Conservation (phyloP, 2,329 filamentous ascomycete species). For the Canariomyces notabilis region DNA sequence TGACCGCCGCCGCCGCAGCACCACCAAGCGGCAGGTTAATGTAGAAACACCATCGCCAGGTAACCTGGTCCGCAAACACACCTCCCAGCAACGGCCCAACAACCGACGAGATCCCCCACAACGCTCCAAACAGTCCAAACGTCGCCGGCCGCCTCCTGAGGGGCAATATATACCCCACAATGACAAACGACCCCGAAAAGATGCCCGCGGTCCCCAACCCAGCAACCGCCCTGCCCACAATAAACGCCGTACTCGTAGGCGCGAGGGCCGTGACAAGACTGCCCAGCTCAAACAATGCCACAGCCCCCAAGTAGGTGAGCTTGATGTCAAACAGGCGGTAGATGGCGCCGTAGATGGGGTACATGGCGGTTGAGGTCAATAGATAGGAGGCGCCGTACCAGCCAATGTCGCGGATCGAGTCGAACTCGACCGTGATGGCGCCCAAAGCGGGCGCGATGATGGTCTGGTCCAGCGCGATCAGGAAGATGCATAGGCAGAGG, state of each 20-base stretch:
- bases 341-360: slow-evolving; percentile 43
- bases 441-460: background rate
- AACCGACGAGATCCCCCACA: slow-evolving; percentile 48
- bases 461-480: background rate
- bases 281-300: slow-evolving; percentile 26
- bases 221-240: slow-evolving; percentile 46
- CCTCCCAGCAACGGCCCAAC: slow-evolving; percentile 46
- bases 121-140: slow-evolving; percentile 48
- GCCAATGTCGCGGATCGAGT: slow-evolving; percentile 42
- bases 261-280: slow-evolving; percentile 35
- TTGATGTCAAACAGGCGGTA: slow-evolving; percentile 46
- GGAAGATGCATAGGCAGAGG: background rate
- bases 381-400: slow-evolving; percentile 46
- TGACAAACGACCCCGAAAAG: slow-evolving; percentile 44
- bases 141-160: slow-evolving; percentile 48
- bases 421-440: slow-evolving; percentile 39
- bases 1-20: slow-evolving; percentile 18
- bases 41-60: slow-evolving; percentile 48
- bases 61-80: slow-evolving; percentile 41
- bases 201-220: slow-evolving; percentile 47
- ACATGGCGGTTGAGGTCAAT: slow-evolving; percentile 43
- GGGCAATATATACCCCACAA: slow-evolving; percentile 44
- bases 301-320: slow-evolving; percentile 33
- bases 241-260: slow-evolving; percentile 41
- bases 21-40: slow-evolving; percentile 29